These are phyloP conservation scores for Lipomyces spencermartinsiae DNA, from an alignment of 805 yeast genomes.

Conservation along the genomic window DNA sequence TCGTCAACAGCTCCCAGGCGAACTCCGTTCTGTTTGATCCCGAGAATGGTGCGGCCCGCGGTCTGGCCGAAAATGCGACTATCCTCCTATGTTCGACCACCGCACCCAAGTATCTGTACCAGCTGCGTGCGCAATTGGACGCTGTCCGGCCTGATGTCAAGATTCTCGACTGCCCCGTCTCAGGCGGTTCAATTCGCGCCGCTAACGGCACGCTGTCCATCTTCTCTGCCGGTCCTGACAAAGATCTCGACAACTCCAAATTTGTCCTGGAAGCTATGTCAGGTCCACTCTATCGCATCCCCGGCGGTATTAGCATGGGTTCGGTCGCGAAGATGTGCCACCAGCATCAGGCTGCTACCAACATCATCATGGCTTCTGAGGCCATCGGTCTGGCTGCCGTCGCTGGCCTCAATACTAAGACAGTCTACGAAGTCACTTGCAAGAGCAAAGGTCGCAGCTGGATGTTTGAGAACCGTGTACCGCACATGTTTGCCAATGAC, in stretches of 20 bases:
- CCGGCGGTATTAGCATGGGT: slow-evolving; percentile 34
- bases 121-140: slow-evolving; percentile 24
- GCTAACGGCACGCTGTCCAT: slow-evolving; percentile 31
- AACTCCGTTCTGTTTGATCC: slow-evolving; percentile 26
- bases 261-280: slow-evolving; percentile 28
- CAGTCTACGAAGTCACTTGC: slow-evolving; percentile 24
- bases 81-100: slow-evolving; percentile 30
- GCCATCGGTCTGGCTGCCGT: slow-evolving; percentile 34
- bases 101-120: slow-evolving; percentile 25
- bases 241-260: slow-evolving; percentile 24
- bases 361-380: slow-evolving; percentile 34
- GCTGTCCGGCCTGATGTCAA: slow-evolving; percentile 21
- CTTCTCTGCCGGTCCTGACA: slow-evolving; percentile 32
- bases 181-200: slow-evolving; percentile 34
- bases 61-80: slow-evolving; percentile 23
- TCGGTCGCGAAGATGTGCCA: slow-evolving; percentile 32
- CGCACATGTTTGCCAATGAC: slow-evolving; percentile 33
- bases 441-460: slow-evolving; percentile 24
- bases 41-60: slow-evolving; percentile 25
- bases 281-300: slow-evolving; percentile 29
- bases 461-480: slow-evolving; percentile 33
- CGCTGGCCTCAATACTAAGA: slow-evolving; percentile 30
- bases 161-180: slow-evolving; percentile 33
- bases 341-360: slow-evolving; percentile 32
- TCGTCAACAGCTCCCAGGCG: slow-evolving; percentile 32